Evolutionary conservation across 495 filamentous ascomycete genomes (phyloP), one percentile per base, ranked within the genome.

Genomic region (Glarea lozoyensis): DNA sequence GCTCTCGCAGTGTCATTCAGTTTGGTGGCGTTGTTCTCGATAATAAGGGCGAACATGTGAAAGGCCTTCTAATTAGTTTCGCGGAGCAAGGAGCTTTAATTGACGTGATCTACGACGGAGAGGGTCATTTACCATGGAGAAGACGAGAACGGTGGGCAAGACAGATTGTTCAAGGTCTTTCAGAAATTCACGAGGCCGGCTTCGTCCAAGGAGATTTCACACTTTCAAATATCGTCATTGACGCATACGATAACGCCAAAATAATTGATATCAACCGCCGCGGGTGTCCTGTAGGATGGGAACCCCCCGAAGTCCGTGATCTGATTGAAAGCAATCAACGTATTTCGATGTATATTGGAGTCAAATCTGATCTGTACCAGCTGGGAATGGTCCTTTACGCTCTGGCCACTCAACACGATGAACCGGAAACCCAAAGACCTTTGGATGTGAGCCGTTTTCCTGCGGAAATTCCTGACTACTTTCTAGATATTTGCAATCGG

Each of bases 191-290:
- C 48, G 93, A 96, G 53, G 81, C 86, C 16, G 93, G 92, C 24
- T 98, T 95, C 58, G 92, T 98, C 19, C 92, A 98, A 55, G 92
- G 92, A 10, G 92, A 98, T 52, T 96, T 98, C 48, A 98, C 92
- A 0, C 68, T 98, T 9, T 94, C 90, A 2, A 98, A 98, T 55
- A 95, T 98, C 44, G 92, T 98, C 47, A 83, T 98, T 53, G 86
- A 97, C 55, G 70, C 69, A 2, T 58, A 84, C 25, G 78, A 88
- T 60, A 75, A 96, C 55, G 93, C 92, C 11, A 85, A 90, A 49
- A 97, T 98, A 48, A 98, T 98, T 60, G 92, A 98, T 64, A 97
- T 98, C 71, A 98, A 98, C 61, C 75, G 92, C 21, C 72, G 92
- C 49, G 92, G 92, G 11, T 98, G 92, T 51, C 92, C 92, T 0